Evolutionary conservation across 2,329 filamentous ascomycete species (phyloP), one percentile per base, ranked within the genome.

Genomic region (Lanzia echinophila): DNA sequence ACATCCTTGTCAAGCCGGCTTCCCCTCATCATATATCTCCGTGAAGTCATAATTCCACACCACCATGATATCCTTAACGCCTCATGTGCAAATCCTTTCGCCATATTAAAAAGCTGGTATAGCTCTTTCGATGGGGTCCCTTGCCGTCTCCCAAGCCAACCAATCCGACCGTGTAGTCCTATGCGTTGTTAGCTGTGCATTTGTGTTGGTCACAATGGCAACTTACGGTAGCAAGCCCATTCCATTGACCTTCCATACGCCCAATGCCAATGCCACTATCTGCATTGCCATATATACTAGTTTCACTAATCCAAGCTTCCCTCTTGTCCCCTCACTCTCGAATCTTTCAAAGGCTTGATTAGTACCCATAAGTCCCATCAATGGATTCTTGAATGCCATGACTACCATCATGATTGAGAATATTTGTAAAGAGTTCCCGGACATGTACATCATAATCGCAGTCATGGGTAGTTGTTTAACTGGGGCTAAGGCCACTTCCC

Each of bases 391-490:
- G 79, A 99, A 99, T 44, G 95, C 85, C 87, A 96, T 97, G 66
- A 92, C 91, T 17, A 97, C 92, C 91, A 97, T 99, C 90, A 97
- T 97, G 73, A 99, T 97, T 72, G 88, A 95, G 77, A 99, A 99
- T 62, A 99, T 97, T 70, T 99, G 94, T 45, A 99, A 82, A 58
- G 89, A 90, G 75, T 97, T 99, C 66, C 94, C 94, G 32, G 92
- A 95, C 94, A 99, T 99, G 79, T 99, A 99, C 90, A 97, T 97
- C 85, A 96, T 96, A 70, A 99, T 92, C 59, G 86, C 91, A 54
- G 95, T 97, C 94, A 99, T 99, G 55, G 94, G 94, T 45, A 99
- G 78, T 69, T 87, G 85, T 76, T 99, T 99, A 58, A 94, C 86
- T 0, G 94, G 94, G 2, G 87, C 92, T 46, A 99, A 82, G 41